Conservation (phyloP, 176 grass and related monocot species). For the Neostapfia colusana region DNA sequence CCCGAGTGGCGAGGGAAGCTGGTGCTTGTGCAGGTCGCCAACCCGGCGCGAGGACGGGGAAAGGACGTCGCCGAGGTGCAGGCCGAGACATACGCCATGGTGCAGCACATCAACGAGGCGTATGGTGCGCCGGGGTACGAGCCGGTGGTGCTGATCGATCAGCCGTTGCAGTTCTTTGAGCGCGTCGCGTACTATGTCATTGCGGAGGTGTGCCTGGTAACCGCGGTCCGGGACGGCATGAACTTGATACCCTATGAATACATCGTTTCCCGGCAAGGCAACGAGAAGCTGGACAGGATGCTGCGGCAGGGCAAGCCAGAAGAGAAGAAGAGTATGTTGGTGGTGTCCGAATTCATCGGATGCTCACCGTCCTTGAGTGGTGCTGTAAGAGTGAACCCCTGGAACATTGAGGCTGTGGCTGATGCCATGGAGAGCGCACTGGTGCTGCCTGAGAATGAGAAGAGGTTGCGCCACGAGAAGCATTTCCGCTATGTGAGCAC, state of each 20-base stretch:
- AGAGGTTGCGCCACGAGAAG: slow-evolving; percentile 84
- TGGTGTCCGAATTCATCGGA: slow-evolving; percentile 88
- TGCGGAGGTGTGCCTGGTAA: slow-evolving; percentile 87
- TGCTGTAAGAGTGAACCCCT: slow-evolving; percentile 82
- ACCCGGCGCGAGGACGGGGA: slow-evolving; percentile 74
- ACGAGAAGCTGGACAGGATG: slow-evolving; percentile 56
- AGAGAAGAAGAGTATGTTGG: slow-evolving; percentile 87
- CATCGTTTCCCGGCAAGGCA: slow-evolving; percentile 74
- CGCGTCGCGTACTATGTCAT: slow-evolving; percentile 80
- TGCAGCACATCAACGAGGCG: slow-evolving; percentile 69
- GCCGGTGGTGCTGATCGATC: slow-evolving; percentile 73
- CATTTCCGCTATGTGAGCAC: slow-evolving; percentile 78
- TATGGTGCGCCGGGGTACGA: slow-evolving; percentile 61
- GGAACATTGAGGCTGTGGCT: slow-evolving; percentile 86
- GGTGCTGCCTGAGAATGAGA: slow-evolving; percentile 66
- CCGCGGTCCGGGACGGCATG: slow-evolving; percentile 91
- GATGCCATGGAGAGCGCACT: slow-evolving; percentile 83
- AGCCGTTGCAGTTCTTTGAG: slow-evolving; percentile 80
- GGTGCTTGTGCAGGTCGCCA: slow-evolving; percentile 87
- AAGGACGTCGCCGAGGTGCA: slow-evolving; percentile 83
- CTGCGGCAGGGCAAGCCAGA: slow-evolving; percentile 42
- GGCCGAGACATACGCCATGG: slow-evolving; percentile 59
- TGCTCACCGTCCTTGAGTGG: slow-evolving; percentile 90
- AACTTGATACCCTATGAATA: slow-evolving; percentile 95
- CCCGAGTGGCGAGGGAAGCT: slow-evolving; percentile 75